Base-by-base conservation (phyloP, 352 stramenopile genomes). In the Phytophthora ohioensis region DNA sequence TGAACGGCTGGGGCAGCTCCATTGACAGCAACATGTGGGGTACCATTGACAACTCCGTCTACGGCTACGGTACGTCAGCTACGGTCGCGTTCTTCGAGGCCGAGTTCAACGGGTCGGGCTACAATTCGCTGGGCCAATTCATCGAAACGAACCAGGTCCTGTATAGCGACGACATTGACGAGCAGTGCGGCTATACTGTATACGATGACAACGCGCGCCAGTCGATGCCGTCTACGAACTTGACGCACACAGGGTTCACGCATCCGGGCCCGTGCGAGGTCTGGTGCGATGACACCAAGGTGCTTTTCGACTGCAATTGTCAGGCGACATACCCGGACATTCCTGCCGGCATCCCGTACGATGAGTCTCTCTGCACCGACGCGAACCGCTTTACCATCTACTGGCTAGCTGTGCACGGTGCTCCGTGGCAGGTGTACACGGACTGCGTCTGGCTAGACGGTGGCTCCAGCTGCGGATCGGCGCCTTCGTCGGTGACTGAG, bases 381-480 rank as follows among this genome's bases (percentile, higher is more conserved):
- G 76, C 73, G 10, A 79, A 82, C 59, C 74, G 67, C 9, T 65
- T 86, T 47, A 81, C 71, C 8, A 59, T 86, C 65, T 86, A 84
- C 67, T 88, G 80, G 80, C 68, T 88, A 30, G 80, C 48, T 5
- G 64, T 88, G 7, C 80, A 88, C 46, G 67, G 72, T 21, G 69
- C 69, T 8, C 78, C 73, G 13, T 88, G 80, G 78, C 80, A 88
- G 65, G 80, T 83, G 62, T 88, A 85, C 68, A 85, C 64, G 10
- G 72, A 90, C 71, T 90, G 81, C 47, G 81, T 87, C 17, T 84
- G 78, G 68, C 67, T 85, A 15, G 81, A 78, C 13, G 42, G 38
- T 5, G 65, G 71, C 42, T 68, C 59, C 1, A 31, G 55, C 27
- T 71, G 55, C 10, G 66, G 65, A 10, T 64, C 59, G 10, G 61